Conservation (phyloP, 148 eudicot genomes). For the Bassia scoparia region DNA sequence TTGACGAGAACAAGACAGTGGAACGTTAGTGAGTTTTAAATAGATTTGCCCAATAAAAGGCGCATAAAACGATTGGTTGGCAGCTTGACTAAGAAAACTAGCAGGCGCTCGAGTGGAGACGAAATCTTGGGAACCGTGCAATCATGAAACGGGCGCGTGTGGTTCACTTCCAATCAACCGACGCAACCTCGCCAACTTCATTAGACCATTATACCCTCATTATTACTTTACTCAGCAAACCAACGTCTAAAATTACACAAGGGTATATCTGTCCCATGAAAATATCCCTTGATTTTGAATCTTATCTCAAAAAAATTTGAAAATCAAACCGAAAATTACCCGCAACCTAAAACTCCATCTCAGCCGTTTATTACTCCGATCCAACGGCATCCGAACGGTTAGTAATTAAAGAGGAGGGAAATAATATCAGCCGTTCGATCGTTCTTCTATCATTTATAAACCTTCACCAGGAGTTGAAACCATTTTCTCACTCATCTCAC, state of each 20-base stretch:
- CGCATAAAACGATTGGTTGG: too few species aligned
- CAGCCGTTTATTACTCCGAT: slow-evolving; percentile 23
- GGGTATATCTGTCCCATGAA: slow-evolving; percentile 17
- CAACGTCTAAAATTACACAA: not conserved
- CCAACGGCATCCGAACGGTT: slow-evolving; percentile 19
- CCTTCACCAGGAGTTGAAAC: not conserved
- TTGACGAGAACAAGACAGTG: too few species aligned
- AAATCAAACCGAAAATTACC: slow-evolving; percentile 20
- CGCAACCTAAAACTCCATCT: slow-evolving; percentile 14
- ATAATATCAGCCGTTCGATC: slow-evolving; percentile 36
- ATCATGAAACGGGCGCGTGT: not conserved
- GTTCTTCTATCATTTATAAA: slow-evolving; percentile 9
- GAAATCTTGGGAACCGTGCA: not conserved
- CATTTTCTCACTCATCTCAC: slow-evolving; percentile 16
- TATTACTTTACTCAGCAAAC: too few species aligned
- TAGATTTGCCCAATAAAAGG: too few species aligned
- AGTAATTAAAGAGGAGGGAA: slow-evolving; percentile 36
- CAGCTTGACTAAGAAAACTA: not conserved
- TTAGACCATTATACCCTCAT: slow-evolving; percentile 8
- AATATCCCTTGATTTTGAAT: not conserved
- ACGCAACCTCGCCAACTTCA: not conserved
- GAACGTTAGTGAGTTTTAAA: too few species aligned
- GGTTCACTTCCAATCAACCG: not conserved
- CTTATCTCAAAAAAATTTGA: slow-evolving; percentile 6
- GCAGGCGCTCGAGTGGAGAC: not conserved